These are phyloP conservation scores for Trametes polyzona DNA, from an alignment of 1,284 basidiomycete species.

Conservation along the genomic window DNA sequence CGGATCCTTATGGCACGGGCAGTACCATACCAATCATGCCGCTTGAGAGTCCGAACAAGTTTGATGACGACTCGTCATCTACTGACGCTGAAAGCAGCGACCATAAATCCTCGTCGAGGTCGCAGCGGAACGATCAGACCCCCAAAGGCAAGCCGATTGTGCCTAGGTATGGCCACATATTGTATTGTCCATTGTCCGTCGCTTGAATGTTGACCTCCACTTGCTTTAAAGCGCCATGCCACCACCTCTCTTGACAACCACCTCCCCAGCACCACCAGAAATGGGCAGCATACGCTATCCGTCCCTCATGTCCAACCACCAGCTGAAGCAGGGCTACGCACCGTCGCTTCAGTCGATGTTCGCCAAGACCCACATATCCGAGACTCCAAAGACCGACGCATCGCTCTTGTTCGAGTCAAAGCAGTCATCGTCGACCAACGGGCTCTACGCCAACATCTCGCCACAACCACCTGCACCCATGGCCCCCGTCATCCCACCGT, in stretches of 20 bases:
- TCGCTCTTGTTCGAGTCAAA: constrained; percentile 36
- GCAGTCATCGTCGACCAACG: constrained; percentile 5
- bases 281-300: constrained; percentile 54
- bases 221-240: constrained; percentile 38
- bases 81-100: constrained; percentile 35
- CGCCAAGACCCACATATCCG: constrained; percentile 28
- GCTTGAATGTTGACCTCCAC: background rate
- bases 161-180: constrained; percentile 28
- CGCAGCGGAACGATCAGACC: constrained; percentile 27
- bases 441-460: constrained; percentile 29
- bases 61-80: constrained; percentile 35
- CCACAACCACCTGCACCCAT: constrained; percentile 29
- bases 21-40: constrained; percentile 42
- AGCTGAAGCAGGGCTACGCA: constrained; percentile 70
- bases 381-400: constrained; percentile 26
- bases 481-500: constrained; percentile 28
- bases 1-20: constrained; percentile 31
- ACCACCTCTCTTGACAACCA: constrained; percentile 57
- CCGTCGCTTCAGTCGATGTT: constrained; percentile 63
- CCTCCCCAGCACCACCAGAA: constrained; percentile 56
- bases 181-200: constrained; percentile 23
- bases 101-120: constrained; percentile 18
- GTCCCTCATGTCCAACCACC: constrained; percentile 69
- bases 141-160: constrained; percentile 27
- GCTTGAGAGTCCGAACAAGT: constrained; percentile 48